Evolutionary conservation across 208 protist species (phyloP), one percentile per base, ranked within the genome.

Genomic region (Leishmania braziliensis): DNA sequence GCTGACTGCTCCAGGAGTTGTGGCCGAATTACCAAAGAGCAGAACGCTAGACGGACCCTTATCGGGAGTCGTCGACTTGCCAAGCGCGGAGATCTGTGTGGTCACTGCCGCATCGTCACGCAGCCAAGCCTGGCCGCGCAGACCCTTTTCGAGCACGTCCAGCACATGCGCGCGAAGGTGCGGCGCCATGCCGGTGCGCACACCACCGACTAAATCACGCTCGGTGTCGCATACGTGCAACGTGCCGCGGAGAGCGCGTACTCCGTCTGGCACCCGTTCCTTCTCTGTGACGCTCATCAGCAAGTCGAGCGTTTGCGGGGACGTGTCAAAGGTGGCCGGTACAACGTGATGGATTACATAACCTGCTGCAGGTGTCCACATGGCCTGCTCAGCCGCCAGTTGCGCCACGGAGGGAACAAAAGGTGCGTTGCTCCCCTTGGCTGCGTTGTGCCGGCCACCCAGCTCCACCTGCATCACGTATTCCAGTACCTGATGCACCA

Each of bases 381-480:
- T 72, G 12, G 88, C 83, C 16, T 84, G 74, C 75, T 94, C 91
- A 23, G 84, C 80, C 1, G 82, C 85, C n/a, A 94, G 70, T 23
- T 86, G 65, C 58, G 78, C 77, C 0, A 68, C 56, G 2, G 82
- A 72, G 3, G 86, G 76, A 23, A 89, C 80, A 36, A 70, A 80
- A 0, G 91, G 81, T 5, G 84, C 63, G 51, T 79, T 74, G 18
- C 84, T 86, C 51, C 81, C 76, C 66, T 89, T 80, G 10, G 62
- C 63, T 1, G 89, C 83, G 81, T 94, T 95, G 78, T 93, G 90
- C 51, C 87, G 81, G 14, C 93, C 93, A 33, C 91, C 91, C 1
- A 92, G 80, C 65, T 90, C 84, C 29, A 75, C 58, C 46, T 69
- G 68, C 84, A 97, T 84, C 14, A 97, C 88, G 79, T 95, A 93